These are phyloP conservation scores for Xylariaceae sp. DNA, from an alignment of 2,329 filamentous ascomycete genomes.

Conservation along the genomic window DNA sequence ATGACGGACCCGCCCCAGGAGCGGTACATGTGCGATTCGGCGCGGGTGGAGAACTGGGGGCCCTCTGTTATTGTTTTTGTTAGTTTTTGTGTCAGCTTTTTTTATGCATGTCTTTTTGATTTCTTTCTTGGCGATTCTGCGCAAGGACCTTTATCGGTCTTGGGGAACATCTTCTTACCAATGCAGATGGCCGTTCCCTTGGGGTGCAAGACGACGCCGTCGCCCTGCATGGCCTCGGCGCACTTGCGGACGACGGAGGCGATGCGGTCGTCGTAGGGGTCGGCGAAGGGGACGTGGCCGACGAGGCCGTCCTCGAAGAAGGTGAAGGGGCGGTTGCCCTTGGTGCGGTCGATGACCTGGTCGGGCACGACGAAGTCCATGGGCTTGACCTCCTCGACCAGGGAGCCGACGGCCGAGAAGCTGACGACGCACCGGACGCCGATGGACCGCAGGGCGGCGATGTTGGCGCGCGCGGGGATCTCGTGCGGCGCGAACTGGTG, in stretches of 20 bases:
- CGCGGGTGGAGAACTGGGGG: constrained; percentile 95
- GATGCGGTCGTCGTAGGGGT: constrained; percentile 81
- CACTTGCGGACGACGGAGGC: constrained; percentile 73
- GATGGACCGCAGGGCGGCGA: constrained; percentile 87
- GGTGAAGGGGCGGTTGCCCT: constrained; percentile 88
- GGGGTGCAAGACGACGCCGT: constrained; percentile 78
- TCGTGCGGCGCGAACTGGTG: constrained; percentile 92
- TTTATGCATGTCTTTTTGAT: too few species aligned
- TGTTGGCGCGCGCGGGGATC: constrained; percentile 91
- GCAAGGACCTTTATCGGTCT: too few species aligned
- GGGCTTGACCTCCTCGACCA: constrained; percentile 89
- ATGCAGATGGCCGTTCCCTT: constrained; percentile 87
- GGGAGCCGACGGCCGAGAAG: constrained; percentile 88
- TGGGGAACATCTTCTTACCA: constrained; percentile 50
- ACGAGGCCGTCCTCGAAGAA: constrained; percentile 94
- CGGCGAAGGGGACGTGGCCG: constrained; percentile 89
- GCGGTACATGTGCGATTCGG: constrained; percentile 93
- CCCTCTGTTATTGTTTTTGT: constrained; percentile 58
- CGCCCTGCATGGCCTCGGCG: constrained; percentile 69
- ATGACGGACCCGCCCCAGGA: constrained; percentile 90
- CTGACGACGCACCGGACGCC: constrained; percentile 89
- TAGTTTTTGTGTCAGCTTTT: too few species aligned
- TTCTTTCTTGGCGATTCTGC: too few species aligned
- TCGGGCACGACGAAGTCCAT: constrained; percentile 96
- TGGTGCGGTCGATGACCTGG: constrained; percentile 95